Base-by-base conservation (phyloP, 805 yeast species). In the Tetrapisispora namnaoensis region DNA sequence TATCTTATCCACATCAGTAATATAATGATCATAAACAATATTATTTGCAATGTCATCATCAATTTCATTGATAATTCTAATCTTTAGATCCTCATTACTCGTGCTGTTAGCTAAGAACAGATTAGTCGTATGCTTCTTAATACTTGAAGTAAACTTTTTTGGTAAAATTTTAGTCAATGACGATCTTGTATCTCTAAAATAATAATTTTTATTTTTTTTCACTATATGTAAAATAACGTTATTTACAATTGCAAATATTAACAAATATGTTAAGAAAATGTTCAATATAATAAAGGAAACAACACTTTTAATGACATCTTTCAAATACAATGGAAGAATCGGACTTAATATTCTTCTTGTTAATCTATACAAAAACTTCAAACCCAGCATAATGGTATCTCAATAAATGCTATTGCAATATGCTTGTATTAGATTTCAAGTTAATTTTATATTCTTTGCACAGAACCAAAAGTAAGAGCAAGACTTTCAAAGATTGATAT, bases 11-110 rank as follows among this genome's bases (percentile, higher is more conserved):
- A 44, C 17, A 45, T 34, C 54, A 11, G 66, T 58, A 16, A 62
- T 54, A 16, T 60, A 58, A 47, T 60, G 65, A 47, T 62, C 65
- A 38, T 57, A 61, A 41, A 62, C 63, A 6, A 62, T 62, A 40
- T 62, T 60, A 48, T 59, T 56, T 5, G 54, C 60, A 8, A 49
- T 56, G 42, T 62, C 66, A 42, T 50, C 55, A 38, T 56, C 62
- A 1, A 54, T 37, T 36, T 51, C 37, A 20, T 57, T 34, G 58
- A 44, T 9, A 18, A 37, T 21, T 28, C 30, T 38, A 37, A 36
- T 24, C 18, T 44, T 14, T 20, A 42, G 30, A 21, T 44, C 46
- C 11, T 36, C 27, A 28, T 40, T 44, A 21, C 39, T 43, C 10
- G 40, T 43, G 27, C 24, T 43, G 18, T 27, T 35, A 16, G 4